Evolutionary conservation across 129 eudicot genomes (phyloP).

Genomic region (Chrysanthemum lavandulifolium): DNA sequence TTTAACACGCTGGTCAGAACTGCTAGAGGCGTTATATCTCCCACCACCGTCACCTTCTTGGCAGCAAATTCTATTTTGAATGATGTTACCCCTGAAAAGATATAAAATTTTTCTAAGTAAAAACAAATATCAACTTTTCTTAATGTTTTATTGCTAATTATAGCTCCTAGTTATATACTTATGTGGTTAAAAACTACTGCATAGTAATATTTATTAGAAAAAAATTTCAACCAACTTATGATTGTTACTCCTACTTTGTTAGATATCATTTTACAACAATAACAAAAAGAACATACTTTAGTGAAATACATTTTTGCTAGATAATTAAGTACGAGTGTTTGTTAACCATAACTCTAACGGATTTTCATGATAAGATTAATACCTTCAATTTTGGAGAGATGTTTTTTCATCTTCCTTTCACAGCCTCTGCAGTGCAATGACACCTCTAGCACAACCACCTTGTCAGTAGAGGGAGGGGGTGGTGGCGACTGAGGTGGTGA

Average conservation of each 20-base stretch:
- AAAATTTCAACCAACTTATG: too few species aligned
- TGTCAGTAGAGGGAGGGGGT: conserved; percentile 34
- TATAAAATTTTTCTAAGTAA: not conserved
- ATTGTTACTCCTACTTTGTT: too few species aligned
- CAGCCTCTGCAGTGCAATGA: conserved; percentile 98
- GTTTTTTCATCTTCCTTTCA: conserved; percentile 90
- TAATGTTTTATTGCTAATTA: too few species aligned
- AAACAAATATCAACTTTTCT: too few species aligned
- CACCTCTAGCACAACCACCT: conserved; percentile 86
- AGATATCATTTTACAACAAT: too few species aligned
- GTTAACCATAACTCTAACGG: too few species aligned
- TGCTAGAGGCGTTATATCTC: conserved; percentile 73
- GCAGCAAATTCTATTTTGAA: conserved; percentile 91
- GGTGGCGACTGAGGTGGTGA: conserved; percentile 21
- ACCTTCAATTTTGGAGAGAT: conserved; percentile 87
- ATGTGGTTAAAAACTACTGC: too few species aligned
- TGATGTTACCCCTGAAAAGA: conserved; percentile 68
- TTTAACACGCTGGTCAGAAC: conserved; percentile 64
- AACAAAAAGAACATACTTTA: too few species aligned
- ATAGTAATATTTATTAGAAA: too few species aligned
- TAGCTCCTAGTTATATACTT: too few species aligned
- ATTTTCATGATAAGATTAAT: not conserved
- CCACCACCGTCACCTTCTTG: conserved; percentile 79
- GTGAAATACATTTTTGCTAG: too few species aligned
- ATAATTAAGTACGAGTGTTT: too few species aligned